Evolutionary conservation across 352 stramenopile species (phyloP).

Genomic region (Phytophthora hibernalis): DNA sequence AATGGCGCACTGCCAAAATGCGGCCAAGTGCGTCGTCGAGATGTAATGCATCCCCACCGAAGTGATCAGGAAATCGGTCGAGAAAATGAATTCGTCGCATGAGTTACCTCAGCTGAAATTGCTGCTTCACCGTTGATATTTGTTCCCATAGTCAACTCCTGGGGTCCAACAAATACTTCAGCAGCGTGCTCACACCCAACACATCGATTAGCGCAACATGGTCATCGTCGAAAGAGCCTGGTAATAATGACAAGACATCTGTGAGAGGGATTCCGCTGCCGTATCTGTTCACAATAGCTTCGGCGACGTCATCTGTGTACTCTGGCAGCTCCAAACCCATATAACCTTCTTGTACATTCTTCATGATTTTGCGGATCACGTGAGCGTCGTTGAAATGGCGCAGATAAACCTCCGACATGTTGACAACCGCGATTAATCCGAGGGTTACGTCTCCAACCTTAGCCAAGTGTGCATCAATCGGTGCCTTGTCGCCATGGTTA

Average conservation of each 20-base stretch:
- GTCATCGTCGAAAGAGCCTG: conserved; percentile 28
- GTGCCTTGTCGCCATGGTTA: conserved; percentile 12
- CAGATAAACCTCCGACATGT: conserved; percentile 38
- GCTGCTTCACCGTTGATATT: conserved; percentile 50
- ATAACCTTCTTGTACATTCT: conserved; percentile 45
- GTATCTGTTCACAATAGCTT: conserved; percentile 36
- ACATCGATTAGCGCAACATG: conserved; percentile 43
- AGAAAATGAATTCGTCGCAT: conserved; percentile 38
- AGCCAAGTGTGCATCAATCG: conserved; percentile 30
- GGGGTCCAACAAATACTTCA: conserved; percentile 36
- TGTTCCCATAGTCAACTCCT: conserved; percentile 42
- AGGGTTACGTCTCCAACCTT: conserved; percentile 32
- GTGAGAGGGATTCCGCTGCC: conserved; percentile 35
- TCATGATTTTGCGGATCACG: conserved; percentile 51
- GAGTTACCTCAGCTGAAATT: conserved; percentile 48
- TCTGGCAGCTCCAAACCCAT: conserved; percentile 21
- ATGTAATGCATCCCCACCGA: conserved; percentile 42
- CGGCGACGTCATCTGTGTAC: conserved; percentile 36
- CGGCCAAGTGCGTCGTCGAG: conserved; percentile 40
- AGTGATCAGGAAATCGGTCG: conserved; percentile 42
- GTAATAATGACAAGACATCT: conserved; percentile 34
- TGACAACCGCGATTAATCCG: conserved; percentile 35
- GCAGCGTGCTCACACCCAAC: conserved; percentile 29
- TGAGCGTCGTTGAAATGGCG: conserved; percentile 39
- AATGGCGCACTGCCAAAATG: conserved; percentile 55